These are phyloP conservation scores for Cercospora citrullina DNA, from an alignment of 2,329 filamentous ascomycete genomes.

Conservation along the genomic window DNA sequence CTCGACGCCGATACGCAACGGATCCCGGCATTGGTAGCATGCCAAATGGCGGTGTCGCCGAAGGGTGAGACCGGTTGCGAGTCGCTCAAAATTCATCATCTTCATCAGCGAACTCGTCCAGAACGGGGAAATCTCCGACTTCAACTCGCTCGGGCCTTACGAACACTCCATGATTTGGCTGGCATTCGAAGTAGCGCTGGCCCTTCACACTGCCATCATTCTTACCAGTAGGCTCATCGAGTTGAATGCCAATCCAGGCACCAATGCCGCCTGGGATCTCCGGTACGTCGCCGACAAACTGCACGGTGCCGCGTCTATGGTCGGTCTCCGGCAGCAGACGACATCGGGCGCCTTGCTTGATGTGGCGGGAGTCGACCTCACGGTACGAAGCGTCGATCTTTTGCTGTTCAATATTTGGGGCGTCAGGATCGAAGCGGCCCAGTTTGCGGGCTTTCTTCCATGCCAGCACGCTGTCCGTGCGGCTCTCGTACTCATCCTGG, in stretches of 20 bases:
- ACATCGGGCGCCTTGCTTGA: constrained; percentile 46
- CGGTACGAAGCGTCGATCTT: constrained; percentile 67
- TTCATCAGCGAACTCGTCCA: constrained; percentile 71
- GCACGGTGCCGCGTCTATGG: constrained; percentile 66
- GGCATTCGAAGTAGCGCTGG: constrained; percentile 69
- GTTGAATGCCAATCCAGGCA: constrained; percentile 68
- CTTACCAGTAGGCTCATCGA: constrained; percentile 79
- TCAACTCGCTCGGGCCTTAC: constrained; percentile 77
- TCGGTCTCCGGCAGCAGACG: constrained; percentile 62
- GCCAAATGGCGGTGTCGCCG: constrained; percentile 11
- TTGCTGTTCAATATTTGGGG: constrained; percentile 70
- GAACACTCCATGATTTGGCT: constrained; percentile 73
- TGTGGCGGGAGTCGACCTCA: constrained; percentile 66
- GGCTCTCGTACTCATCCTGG: constrained; percentile 79
- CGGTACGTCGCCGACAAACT: constrained; percentile 71
- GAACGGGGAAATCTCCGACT: constrained; percentile 67
- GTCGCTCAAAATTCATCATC: constrained; percentile 63
- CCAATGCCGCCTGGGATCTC: constrained; percentile 65
- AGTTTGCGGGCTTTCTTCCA: constrained; percentile 96
- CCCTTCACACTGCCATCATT: constrained; percentile 72
- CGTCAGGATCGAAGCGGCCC: constrained; percentile 90
- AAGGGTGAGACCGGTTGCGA: not conserved
- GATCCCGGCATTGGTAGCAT: not conserved
- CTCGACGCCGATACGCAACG: not conserved
- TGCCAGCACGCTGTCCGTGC: constrained; percentile 82